Percentiles rank a stretch among this genome's conserved stretches.
Evolutionary conservation across 805 yeast genomes (phyloP).

Genomic region (Torulaspora quercuum): DNA sequence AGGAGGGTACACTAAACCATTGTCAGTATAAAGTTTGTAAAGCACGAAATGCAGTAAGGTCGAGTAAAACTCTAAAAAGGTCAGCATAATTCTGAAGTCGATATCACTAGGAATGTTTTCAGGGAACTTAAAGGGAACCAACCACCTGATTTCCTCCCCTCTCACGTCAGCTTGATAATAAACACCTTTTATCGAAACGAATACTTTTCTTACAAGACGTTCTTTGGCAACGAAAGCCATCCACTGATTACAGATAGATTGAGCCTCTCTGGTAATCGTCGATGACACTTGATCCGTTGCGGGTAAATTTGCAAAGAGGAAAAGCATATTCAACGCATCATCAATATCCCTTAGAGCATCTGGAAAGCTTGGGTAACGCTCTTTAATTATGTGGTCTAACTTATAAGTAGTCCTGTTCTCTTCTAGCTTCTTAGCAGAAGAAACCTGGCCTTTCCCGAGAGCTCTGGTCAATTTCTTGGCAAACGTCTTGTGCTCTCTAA

Average conservation of each 20-base stretch:
- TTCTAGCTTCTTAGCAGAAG: slow-evolving; percentile 83
- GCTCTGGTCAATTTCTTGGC: slow-evolving; percentile 87
- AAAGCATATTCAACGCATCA: slow-evolving; percentile 93
- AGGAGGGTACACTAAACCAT: slow-evolving; percentile 89
- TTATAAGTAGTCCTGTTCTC: slow-evolving; percentile 66
- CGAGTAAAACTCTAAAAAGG: slow-evolving; percentile 93
- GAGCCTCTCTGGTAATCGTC: slow-evolving; percentile 83
- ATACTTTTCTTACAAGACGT: slow-evolving; percentile 76
- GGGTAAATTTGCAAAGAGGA: slow-evolving; percentile 90
- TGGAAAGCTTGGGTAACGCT: slow-evolving; percentile 88
- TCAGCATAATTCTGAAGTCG: slow-evolving; percentile 94
- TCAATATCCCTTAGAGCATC: slow-evolving; percentile 93
- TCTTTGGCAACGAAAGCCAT: slow-evolving; percentile 87
- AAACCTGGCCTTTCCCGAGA: slow-evolving; percentile 85
- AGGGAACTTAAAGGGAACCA: slow-evolving; percentile 95
- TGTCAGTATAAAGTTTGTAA: slow-evolving; percentile 79
- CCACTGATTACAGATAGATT: slow-evolving; percentile 88
- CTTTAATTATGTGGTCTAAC: slow-evolving; percentile 86
- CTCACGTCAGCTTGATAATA: slow-evolving; percentile 85
- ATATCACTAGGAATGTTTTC: slow-evolving; percentile 91
- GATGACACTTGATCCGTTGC: slow-evolving; percentile 81
- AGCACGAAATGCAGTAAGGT: slow-evolving; percentile 85
- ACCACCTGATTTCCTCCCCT: slow-evolving; percentile 95
- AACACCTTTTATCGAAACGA: slow-evolving; percentile 95
- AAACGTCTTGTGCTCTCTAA: slow-evolving; percentile 93